A percentile compares a stretch with the other conserved stretches of the same genome.
These are phyloP conservation scores for Aristolochia contorta DNA, from an alignment of 164 flowering plant genomes.

Conservation along the genomic window DNA sequence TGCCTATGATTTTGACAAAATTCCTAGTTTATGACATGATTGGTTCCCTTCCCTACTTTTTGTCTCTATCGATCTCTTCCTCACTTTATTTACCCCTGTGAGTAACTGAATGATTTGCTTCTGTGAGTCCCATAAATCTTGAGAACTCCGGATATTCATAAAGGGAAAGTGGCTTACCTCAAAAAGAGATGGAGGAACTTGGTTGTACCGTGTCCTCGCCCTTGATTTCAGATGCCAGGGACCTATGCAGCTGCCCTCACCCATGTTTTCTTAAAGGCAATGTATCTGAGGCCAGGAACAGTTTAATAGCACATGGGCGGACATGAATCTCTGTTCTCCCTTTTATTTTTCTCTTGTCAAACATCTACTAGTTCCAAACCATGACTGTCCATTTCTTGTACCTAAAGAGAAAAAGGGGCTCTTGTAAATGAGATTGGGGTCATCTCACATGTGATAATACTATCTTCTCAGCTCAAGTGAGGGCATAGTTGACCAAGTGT, in stretches of 20 bases:
- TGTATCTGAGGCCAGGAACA: slow-evolving; percentile 7
- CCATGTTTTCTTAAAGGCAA: slow-evolving; percentile 15
- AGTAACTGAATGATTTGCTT: no score
- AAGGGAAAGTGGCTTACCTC: no score
- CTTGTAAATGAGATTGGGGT: not conserved
- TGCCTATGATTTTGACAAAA: not conserved
- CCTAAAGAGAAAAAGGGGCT: not conserved
- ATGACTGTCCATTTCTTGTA: slow-evolving; percentile 2
- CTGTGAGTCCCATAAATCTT: no score
- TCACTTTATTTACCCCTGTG: no score
- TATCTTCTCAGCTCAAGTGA: not conserved
- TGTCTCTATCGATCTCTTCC: not conserved
- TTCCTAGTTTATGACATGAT: not conserved
- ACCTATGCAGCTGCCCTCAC: slow-evolving; percentile 3
- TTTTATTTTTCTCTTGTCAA: not conserved
- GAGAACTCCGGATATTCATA: no score
- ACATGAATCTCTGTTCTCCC: not conserved
- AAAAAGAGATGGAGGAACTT: no score
- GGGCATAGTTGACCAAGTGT: no score
- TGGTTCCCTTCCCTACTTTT: not conserved
- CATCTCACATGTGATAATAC: not conserved
- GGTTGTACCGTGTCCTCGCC: not conserved
- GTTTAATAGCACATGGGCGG: slow-evolving; percentile 5
- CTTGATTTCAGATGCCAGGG: not conserved
- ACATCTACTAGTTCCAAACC: slow-evolving; percentile 6